These are phyloP conservation scores for Dioscorea alata DNA, from an alignment of 106 monocot species.

Conservation along the genomic window DNA sequence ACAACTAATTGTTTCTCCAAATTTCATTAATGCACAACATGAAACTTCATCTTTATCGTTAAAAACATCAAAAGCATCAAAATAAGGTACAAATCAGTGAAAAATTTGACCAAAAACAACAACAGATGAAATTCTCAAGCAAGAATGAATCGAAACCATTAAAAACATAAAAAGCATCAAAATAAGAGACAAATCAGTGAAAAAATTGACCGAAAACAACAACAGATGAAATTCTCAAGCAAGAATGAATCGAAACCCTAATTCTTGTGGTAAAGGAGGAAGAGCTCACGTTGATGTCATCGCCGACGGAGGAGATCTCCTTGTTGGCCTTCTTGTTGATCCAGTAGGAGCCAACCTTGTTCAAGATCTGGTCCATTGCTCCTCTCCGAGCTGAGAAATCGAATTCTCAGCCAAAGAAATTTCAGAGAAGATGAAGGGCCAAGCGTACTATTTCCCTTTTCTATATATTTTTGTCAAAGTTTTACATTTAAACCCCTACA, in stretches of 20 bases:
- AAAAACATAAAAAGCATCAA: too few relatives aligned
- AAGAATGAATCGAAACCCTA: neutral
- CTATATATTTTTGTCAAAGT: neutral
- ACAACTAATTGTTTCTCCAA: too few relatives aligned
- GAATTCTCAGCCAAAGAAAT: neutral
- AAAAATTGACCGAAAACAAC: too few relatives aligned
- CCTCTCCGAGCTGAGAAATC: neutral
- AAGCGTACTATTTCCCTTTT: neutral
- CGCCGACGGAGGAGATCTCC: constrained; percentile 16
- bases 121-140: too few relatives aligned
- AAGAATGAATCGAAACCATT: neutral
- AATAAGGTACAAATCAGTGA: too few relatives aligned
- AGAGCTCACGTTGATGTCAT: constrained; percentile 12
- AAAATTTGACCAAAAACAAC: too few relatives aligned
- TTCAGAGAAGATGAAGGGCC: neutral
- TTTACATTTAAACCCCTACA: neutral
- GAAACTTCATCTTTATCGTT: too few relatives aligned
- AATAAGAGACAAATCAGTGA: too few relatives aligned
- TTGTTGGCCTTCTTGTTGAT: constrained; percentile 11
- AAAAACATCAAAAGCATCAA: too few relatives aligned
- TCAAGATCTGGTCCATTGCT: constrained; percentile 10
- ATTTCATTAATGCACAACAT: too few relatives aligned
- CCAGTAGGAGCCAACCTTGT: constrained; percentile 17
- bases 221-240: too few relatives aligned
- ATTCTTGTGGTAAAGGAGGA: neutral